A percentile compares a stretch with the other conserved stretches of the same genome.
Conservation (phyloP, 73 alveolate genomes). For the Stentor coeruleus region DNA sequence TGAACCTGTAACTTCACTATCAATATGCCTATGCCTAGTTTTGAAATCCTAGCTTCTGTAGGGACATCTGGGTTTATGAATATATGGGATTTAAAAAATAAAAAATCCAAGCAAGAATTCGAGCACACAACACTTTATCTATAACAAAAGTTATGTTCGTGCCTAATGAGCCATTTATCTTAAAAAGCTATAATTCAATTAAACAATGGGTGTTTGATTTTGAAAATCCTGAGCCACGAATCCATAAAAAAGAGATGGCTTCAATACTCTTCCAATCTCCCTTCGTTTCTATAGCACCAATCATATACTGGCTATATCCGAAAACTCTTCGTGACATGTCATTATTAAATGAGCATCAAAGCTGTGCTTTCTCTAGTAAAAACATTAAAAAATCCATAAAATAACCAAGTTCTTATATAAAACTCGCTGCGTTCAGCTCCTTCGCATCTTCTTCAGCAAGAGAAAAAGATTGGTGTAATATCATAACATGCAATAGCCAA, state of each 20-base stretch:
- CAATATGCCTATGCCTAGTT: conserved; percentile 46
- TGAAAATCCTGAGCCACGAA: conserved; percentile 60
- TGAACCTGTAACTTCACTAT: conserved; percentile 51
- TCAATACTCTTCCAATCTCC: conserved; percentile 75
- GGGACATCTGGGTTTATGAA: conserved; percentile 47
- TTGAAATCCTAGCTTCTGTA: conserved; percentile 33
- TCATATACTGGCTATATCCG: too few relatives aligned
- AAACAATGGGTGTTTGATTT: conserved; percentile 87
- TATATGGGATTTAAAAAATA: conserved; percentile 84
- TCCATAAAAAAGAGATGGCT: conserved; percentile 77
- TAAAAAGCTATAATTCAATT: conserved; percentile 70
- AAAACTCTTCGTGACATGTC: conserved; percentile 71
- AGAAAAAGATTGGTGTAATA: conserved; percentile 90
- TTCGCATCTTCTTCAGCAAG: conserved; percentile 75
- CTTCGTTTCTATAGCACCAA: conserved; percentile 59
- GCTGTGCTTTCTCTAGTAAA: conserved; percentile 47
- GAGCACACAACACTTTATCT: conserved; percentile 61
- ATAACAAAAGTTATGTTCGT: conserved; percentile 58
- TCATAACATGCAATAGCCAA: conserved; percentile 58
- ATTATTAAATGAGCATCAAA: conserved; percentile 76
- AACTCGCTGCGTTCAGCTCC: conserved; percentile 33
- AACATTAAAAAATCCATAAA: conserved; percentile 47
- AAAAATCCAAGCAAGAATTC: conserved; percentile 64
- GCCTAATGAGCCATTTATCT: conserved; percentile 74
- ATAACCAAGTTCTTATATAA: conserved; percentile 43